Conservation (phyloP, 2,329 filamentous ascomycete species). For the Hymenoscyphus salicellus region DNA sequence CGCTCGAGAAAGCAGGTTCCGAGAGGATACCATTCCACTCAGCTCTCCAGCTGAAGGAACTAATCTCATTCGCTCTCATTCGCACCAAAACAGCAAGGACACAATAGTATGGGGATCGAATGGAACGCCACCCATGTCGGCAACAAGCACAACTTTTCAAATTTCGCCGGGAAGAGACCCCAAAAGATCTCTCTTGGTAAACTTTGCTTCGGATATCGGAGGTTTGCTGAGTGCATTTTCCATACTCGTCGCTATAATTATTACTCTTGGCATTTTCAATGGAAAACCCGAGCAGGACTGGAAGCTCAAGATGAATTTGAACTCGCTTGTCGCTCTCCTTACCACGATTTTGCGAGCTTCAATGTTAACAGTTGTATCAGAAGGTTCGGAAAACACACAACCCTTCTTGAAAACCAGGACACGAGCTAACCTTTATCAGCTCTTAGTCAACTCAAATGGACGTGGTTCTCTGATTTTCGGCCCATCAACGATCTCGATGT, state of each 20-base stretch:
- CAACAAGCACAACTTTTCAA: no score
- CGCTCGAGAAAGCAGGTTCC: no score
- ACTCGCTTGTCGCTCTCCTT: slow-evolving; percentile 35
- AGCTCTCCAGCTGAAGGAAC: no score
- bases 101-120: no score
- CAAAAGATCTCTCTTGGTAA: no score
- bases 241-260: slow-evolving; percentile 29
- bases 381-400: not conserved
- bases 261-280: slow-evolving; percentile 32
- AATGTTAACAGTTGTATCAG: slow-evolving; percentile 22
- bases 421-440: not conserved
- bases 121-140: no score
- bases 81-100: no score
- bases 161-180: no score
- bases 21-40: no score
- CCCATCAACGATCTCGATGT: slow-evolving; percentile 10
- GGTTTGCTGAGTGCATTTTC: not conserved
- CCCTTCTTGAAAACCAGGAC: not conserved
- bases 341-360: slow-evolving; percentile 34
- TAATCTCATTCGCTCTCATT: no score
- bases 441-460: slow-evolving; percentile 20
- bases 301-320: slow-evolving; percentile 35
- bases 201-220: not conserved
- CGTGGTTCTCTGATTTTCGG: slow-evolving; percentile 12
- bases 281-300: slow-evolving; percentile 34